These are phyloP conservation scores for Blastobotrys malaysiensis DNA, from an alignment of 1,139 yeast species.

Conservation along the genomic window DNA sequence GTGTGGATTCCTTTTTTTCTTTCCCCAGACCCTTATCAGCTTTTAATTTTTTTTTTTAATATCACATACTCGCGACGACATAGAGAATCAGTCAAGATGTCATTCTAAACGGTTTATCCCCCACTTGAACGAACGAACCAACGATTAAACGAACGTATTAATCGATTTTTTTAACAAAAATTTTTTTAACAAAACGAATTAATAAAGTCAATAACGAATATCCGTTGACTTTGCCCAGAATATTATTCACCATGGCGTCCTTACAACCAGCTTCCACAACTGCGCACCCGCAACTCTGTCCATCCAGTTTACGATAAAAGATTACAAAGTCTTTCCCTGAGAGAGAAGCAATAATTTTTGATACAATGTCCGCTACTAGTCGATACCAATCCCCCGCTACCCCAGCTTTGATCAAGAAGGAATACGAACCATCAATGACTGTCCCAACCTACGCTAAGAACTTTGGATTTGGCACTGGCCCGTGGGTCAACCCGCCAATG, in stretches of 20 bases:
- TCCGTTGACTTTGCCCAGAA: constrained; percentile 7
- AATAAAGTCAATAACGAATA: constrained; percentile 6
- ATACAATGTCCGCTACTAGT: not conserved
- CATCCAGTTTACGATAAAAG: not conserved
- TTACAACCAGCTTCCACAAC: constrained; percentile 8
- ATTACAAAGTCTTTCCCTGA: not conserved
- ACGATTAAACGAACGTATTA: constrained; percentile 3
- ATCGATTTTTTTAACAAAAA: constrained; percentile 3
- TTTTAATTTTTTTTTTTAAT: not conserved
- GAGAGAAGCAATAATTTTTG: not conserved
- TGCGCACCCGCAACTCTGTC: constrained; percentile 8
- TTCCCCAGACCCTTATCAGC: constrained; percentile 3
- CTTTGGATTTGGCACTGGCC: not conserved
- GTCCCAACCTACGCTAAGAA: not conserved
- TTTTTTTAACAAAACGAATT: constrained; percentile 3
- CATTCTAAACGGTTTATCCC: constrained; percentile 14
- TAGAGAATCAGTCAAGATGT: constrained; percentile 11
- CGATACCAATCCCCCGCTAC: not conserved
- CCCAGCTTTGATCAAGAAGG: not conserved
- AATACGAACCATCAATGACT: not conserved
- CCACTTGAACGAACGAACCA: constrained; percentile 2
- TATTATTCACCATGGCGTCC: constrained; percentile 10
- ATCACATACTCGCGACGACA: constrained; percentile 4
- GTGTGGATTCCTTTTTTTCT: constrained; percentile 1
- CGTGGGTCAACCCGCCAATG: constrained; percentile 7